phyloP scores from a whole-genome alignment of 2,329 filamentous ascomycete genomes.

The Exophiala sp. region DNA sequence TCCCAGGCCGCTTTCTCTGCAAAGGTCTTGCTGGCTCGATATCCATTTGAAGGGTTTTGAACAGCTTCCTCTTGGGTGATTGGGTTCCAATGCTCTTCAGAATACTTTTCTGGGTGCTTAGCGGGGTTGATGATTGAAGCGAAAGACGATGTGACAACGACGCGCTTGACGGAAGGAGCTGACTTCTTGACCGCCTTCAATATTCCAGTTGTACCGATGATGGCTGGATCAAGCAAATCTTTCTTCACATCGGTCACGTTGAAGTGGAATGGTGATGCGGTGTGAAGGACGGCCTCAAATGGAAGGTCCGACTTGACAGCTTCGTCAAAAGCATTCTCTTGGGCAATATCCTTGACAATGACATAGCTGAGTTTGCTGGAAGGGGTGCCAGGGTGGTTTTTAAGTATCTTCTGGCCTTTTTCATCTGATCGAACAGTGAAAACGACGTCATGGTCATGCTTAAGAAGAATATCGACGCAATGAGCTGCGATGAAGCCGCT shows the following conservation, averaged over 20 bases:
- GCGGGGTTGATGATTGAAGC: slow-evolving; percentile 58
- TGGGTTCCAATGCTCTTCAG: slow-evolving; percentile 43
- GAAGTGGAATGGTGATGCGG: slow-evolving; percentile 70
- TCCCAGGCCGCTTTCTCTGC: slow-evolving; percentile 66
- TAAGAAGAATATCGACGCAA: slow-evolving; percentile 57
- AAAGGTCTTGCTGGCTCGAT: slow-evolving; percentile 58
- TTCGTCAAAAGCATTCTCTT: slow-evolving; percentile 66
- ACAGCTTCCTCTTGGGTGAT: slow-evolving; percentile 41
- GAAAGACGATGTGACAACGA: slow-evolving; percentile 68
- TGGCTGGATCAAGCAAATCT: slow-evolving; percentile 56
- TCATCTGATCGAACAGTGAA: slow-evolving; percentile 60
- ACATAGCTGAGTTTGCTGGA: slow-evolving; percentile 60
- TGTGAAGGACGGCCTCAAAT: slow-evolving; percentile 72
- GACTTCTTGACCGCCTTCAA: slow-evolving; percentile 59
- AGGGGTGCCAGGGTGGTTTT: slow-evolving; percentile 49
- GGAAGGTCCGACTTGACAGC: slow-evolving; percentile 59
- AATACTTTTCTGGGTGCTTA: slow-evolving; percentile 35
- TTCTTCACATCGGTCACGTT: slow-evolving; percentile 68
- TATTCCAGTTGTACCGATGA: slow-evolving; percentile 62
- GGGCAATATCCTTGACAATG: slow-evolving; percentile 70
- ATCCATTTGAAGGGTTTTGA: slow-evolving; percentile 35
- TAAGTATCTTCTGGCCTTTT: slow-evolving; percentile 60
- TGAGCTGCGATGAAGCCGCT: slow-evolving; percentile 65
- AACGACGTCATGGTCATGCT: slow-evolving; percentile 57
- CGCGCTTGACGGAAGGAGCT: slow-evolving; percentile 66